A percentile compares a stretch with the other conserved stretches of the same genome.
Evolutionary conservation across 2,329 filamentous ascomycete genomes (phyloP).

Genomic region (Zymoseptoria brevis): DNA sequence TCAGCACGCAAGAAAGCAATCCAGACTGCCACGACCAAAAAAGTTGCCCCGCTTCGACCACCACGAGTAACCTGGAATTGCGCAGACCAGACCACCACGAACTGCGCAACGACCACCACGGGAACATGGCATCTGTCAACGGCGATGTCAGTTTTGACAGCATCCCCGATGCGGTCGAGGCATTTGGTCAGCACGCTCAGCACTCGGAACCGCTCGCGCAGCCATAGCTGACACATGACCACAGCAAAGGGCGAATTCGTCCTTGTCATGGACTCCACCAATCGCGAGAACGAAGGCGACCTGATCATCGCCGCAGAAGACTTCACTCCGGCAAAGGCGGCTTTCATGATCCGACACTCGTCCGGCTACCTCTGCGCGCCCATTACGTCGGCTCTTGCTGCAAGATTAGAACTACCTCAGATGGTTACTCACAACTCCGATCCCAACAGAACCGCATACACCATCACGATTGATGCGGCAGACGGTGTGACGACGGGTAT

Average conservation of each 20-base stretch:
- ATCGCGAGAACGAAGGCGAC: slow-evolving; percentile 96
- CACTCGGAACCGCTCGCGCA: not conserved
- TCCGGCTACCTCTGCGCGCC: slow-evolving; percentile 88
- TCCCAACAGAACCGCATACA: slow-evolving; percentile 86
- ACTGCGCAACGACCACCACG: not conserved
- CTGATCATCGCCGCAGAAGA: slow-evolving; percentile 86
- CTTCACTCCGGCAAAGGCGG: slow-evolving; percentile 82
- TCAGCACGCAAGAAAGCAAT: not conserved
- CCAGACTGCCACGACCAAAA: not conserved
- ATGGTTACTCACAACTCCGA: slow-evolving; percentile 77
- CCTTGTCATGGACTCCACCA: slow-evolving; percentile 84
- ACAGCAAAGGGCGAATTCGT: slow-evolving; percentile 68
- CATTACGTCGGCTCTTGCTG: slow-evolving; percentile 60
- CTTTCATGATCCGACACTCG: slow-evolving; percentile 88
- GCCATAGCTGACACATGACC: not conserved
- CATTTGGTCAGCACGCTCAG: slow-evolving; percentile 27
- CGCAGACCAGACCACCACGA: not conserved
- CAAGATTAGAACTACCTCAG: slow-evolving; percentile 68
- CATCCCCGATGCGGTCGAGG: slow-evolving; percentile 39
- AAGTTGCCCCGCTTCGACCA: not conserved
- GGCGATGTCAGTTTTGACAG: slow-evolving; percentile 35
- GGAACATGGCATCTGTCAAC: slow-evolving; percentile 22
- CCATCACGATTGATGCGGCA: slow-evolving; percentile 74
- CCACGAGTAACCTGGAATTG: not conserved
- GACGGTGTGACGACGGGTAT: slow-evolving; percentile 78